Evolutionary conservation across 2,329 filamentous ascomycete genomes (phyloP).

Genomic region (Sclerotinia minor): DNA sequence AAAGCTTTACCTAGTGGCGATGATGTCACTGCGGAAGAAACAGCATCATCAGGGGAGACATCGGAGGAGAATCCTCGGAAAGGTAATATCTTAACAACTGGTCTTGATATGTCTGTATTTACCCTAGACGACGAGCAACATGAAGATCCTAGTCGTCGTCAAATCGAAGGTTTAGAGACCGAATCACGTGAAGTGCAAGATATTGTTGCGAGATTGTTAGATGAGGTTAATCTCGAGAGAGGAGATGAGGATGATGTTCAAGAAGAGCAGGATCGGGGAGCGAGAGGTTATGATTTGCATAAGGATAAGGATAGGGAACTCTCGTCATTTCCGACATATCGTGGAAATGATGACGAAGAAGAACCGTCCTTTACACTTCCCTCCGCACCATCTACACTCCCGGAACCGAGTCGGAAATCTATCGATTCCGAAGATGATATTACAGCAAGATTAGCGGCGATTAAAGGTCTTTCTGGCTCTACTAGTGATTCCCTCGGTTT

Average conservation of each 20-base stretch:
- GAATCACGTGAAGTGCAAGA: slow-evolving; percentile 40
- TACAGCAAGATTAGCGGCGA: slow-evolving; percentile 38
- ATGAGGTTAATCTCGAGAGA: slow-evolving; percentile 38
- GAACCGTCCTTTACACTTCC: slow-evolving; percentile 30
- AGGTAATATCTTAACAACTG: slow-evolving; percentile 42
- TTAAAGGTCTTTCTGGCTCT: slow-evolving; percentile 29
- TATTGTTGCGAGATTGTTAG: slow-evolving; percentile 38
- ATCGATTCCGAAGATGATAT: slow-evolving; percentile 39
- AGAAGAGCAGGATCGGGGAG: not conserved
- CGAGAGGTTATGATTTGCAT: not conserved
- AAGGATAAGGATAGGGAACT: not conserved
- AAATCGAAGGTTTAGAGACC: slow-evolving; percentile 38
- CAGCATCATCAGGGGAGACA: slow-evolving; percentile 5
- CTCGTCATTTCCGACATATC: not conserved
- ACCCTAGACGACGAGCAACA: slow-evolving; percentile 47
- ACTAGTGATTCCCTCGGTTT: slow-evolving; percentile 33
- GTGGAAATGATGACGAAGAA: slow-evolving; percentile 8
- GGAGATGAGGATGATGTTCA: slow-evolving; percentile 21
- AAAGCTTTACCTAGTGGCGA: slow-evolving; percentile 29
- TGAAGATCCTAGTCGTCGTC: slow-evolving; percentile 45
- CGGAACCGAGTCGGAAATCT: slow-evolving; percentile 30
- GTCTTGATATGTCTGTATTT: slow-evolving; percentile 41
- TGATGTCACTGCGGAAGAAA: not conserved
- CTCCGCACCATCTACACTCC: slow-evolving; percentile 35
- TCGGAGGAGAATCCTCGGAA: slow-evolving; percentile 27